These are phyloP conservation scores for Sporothrix mexicana DNA, from an alignment of 2,329 filamentous ascomycete genomes.

Conservation along the genomic window DNA sequence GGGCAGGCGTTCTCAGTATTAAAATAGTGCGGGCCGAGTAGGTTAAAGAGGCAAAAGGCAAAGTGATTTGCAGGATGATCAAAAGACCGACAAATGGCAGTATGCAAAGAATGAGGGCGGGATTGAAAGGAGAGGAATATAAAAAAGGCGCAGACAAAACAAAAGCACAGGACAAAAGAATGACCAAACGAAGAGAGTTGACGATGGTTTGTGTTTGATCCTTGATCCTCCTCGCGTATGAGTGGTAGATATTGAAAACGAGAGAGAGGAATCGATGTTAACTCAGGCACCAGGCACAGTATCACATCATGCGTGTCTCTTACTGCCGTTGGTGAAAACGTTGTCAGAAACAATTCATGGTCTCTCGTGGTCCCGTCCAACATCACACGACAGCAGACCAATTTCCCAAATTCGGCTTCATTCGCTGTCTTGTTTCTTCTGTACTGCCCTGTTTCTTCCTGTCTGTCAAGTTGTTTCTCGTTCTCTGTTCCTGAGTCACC, in stretches of 20 bases:
- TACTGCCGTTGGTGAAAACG: not conserved
- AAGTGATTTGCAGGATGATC: not conserved
- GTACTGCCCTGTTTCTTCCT: too few species aligned
- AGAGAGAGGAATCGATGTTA: not conserved
- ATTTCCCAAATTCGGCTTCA: slow-evolving; percentile 8
- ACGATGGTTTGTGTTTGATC: slow-evolving; percentile 8
- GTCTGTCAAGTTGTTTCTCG: not conserved
- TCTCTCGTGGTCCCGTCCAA: slow-evolving; percentile 12
- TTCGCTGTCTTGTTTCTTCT: not conserved
- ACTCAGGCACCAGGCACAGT: not conserved
- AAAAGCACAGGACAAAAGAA: not conserved
- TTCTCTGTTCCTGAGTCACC: slow-evolving; percentile 19
- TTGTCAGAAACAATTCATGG: not conserved
- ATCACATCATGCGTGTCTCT: slow-evolving; percentile 1
- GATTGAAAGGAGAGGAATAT: not conserved
- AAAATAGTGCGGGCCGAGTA: too few species aligned
- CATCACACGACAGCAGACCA: slow-evolving; percentile 12
- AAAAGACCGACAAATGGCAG: not conserved
- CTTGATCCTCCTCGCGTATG: slow-evolving; percentile 15
- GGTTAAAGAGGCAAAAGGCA: not conserved
- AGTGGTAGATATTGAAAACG: not conserved
- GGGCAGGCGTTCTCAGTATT: not conserved
- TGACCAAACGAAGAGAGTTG: not conserved
- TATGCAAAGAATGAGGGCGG: not conserved
- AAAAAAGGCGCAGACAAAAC: slow-evolving; percentile 1